Conservation (phyloP, 306 rosid species). For the Lotus japonicus region DNA sequence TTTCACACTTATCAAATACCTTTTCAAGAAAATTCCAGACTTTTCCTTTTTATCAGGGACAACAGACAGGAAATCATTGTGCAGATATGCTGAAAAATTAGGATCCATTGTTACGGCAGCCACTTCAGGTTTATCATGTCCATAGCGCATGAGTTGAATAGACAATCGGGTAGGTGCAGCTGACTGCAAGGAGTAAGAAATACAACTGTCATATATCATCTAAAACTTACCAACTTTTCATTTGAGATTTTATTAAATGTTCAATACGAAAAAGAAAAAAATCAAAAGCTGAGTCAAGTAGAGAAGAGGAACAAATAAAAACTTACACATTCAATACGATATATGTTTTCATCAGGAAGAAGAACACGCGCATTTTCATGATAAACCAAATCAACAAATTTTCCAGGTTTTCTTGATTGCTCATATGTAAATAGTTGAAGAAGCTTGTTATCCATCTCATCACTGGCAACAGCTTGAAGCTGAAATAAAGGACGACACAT, state of each 20-base stretch:
- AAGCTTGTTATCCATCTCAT: slow-evolving; percentile 96
- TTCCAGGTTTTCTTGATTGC: slow-evolving; percentile 76
- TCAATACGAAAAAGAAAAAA: not conserved
- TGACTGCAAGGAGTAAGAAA: slow-evolving; percentile 42
- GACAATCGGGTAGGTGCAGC: slow-evolving; percentile 60
- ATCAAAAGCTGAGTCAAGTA: slow-evolving; percentile 14
- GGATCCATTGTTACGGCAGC: slow-evolving; percentile 96
- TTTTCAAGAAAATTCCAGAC: slow-evolving; percentile 74
- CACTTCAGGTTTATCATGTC: slow-evolving; percentile 91
- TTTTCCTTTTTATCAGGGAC: slow-evolving; percentile 74
- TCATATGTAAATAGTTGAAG: slow-evolving; percentile 86
- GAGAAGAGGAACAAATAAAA: slow-evolving; percentile 17
- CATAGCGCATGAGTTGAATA: slow-evolving; percentile 88
- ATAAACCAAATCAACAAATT: slow-evolving; percentile 80
- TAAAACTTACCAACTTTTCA: not conserved
- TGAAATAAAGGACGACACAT: slow-evolving; percentile 23
- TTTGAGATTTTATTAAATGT: not conserved
- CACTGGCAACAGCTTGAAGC: slow-evolving; percentile 88
- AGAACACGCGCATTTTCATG: slow-evolving; percentile 95
- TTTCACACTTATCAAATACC: slow-evolving; percentile 42
- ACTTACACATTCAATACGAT: slow-evolving; percentile 88
- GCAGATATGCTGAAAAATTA: slow-evolving; percentile 75
- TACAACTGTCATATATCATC: not conserved
- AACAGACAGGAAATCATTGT: slow-evolving; percentile 68
- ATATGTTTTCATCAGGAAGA: slow-evolving; percentile 88